Base-by-base conservation (phyloP, 306 rosid species). In the Pachyrhizus erosus region DNA sequence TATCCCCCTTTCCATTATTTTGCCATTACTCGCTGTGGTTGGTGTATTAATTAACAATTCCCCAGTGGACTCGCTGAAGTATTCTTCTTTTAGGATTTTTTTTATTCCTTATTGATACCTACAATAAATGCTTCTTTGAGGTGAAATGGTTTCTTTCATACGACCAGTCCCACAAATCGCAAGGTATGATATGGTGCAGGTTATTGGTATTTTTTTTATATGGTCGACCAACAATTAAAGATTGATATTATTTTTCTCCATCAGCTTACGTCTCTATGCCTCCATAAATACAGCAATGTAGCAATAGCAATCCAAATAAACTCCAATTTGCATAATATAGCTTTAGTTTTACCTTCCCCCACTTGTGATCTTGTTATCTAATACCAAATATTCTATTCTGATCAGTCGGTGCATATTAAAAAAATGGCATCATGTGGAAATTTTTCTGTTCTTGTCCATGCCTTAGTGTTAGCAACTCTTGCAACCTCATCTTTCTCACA, bases 401-500 rank as follows among this genome's bases (percentile, higher is more conserved):
- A 45, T 45, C 17, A 45, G 5, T 14, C 55, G 17, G 15, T 49
- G 55, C 55, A 49, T 15, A 13, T 11, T 24, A 29, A 9, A 7
- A 66, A 27, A 26, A 86, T 83, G 89, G 64, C 52, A 5, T 74
- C 72, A 1, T 2, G 17, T 31, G 42, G 12, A 12, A 7, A 31
- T 79, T 54, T 75, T 33, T 21, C 4, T 29, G 27, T 51, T 42
- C 12, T 81, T 11, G 29, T 86, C 0, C 51, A 55, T 1, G 40
- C 67, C 2, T 23, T 80, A 7, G 49, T 80, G 4, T 13, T 83
- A 23, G 61, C 80, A 61, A 15, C 46, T 51, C 34, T 79, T 64
- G 80, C 83, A 75, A 75, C 62, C 27, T 13, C 78, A 75, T 34
- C 76, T 52, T 73, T 43, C 2, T 81, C 86, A 43, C 3, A 62